Evolutionary conservation across 1,284 basidiomycete genomes (phyloP).

Genomic region (Anthracocystis panici-leucophaei): DNA sequence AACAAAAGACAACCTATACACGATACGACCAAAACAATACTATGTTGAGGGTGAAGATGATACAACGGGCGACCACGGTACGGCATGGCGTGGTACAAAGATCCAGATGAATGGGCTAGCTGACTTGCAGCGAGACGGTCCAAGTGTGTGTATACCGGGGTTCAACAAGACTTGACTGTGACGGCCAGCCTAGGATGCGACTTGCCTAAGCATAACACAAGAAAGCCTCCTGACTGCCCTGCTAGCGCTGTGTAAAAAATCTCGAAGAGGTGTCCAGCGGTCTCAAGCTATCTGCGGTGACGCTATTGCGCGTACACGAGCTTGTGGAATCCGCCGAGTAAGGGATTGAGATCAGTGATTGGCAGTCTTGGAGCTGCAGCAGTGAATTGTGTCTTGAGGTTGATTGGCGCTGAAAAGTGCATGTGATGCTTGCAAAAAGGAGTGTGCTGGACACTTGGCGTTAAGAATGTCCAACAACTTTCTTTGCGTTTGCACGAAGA

Average conservation of each 20-base stretch:
- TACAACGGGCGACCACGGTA: neutral
- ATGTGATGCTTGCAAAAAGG: neutral
- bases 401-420: neutral
- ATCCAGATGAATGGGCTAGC: neutral
- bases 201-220: neutral
- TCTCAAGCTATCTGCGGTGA: slow-evolving; percentile 1
- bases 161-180: neutral
- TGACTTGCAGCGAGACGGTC: neutral
- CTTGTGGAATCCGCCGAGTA: neutral
- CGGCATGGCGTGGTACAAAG: neutral
- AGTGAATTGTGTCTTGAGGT: neutral
- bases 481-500: neutral
- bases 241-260: neutral
- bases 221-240: neutral
- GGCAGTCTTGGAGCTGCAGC: slow-evolving; percentile 1
- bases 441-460: neutral
- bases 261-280: neutral
- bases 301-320: slow-evolving; percentile 1
- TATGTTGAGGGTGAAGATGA: neutral
- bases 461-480: neutral
- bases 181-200: no score
- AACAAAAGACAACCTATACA: neutral
- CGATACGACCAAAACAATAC: neutral
- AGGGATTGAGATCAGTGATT: neutral
- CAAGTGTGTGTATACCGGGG: neutral